Conservation (phyloP, 73 alveolate genomes). For the Tetrahymena borealis region DNA sequence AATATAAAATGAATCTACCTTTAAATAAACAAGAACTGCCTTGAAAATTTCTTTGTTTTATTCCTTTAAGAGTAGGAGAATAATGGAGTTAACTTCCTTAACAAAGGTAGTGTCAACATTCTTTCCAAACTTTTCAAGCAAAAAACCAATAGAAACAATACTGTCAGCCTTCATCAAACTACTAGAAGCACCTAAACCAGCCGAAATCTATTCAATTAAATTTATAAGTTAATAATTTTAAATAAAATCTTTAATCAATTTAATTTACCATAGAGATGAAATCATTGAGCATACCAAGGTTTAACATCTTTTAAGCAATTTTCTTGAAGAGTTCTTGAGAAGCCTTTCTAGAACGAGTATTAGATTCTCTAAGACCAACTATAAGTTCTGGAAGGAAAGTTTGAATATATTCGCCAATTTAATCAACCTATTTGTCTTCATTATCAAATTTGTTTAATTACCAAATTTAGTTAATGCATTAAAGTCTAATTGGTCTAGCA, state of each 20-base stretch:
- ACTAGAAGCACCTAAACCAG: slow-evolving; percentile 37
- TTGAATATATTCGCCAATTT: slow-evolving; percentile 11
- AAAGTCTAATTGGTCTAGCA: slow-evolving; percentile 27
- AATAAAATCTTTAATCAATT: too few species aligned
- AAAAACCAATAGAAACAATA: slow-evolving; percentile 7
- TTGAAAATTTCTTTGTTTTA: slow-evolving; percentile 26
- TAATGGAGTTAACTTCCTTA: slow-evolving; percentile 11
- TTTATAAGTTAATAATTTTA: not conserved
- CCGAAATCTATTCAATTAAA: not conserved
- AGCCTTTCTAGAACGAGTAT: slow-evolving; percentile 8
- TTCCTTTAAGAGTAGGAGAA: slow-evolving; percentile 14
- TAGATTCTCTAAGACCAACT: slow-evolving; percentile 31
- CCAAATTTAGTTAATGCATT: not conserved
- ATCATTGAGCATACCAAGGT: slow-evolving; percentile 5
- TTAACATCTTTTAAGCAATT: slow-evolving; percentile 15
- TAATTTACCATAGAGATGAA: slow-evolving; percentile 29
- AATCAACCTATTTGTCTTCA: not conserved
- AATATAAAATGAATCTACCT: not conserved
- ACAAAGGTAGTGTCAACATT: slow-evolving; percentile 5
- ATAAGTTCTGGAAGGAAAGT: slow-evolving; percentile 36
- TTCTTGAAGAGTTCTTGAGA: not conserved
- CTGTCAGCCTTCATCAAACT: slow-evolving; percentile 44
- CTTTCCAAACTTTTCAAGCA: slow-evolving; percentile 10
- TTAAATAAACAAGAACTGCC: slow-evolving; percentile 14
- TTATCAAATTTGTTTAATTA: not conserved